Percentiles rank a stretch among this genome's conserved stretches.
Conservation (phyloP, 2,329 filamentous ascomycete genomes). For the Claviceps citrina region DNA sequence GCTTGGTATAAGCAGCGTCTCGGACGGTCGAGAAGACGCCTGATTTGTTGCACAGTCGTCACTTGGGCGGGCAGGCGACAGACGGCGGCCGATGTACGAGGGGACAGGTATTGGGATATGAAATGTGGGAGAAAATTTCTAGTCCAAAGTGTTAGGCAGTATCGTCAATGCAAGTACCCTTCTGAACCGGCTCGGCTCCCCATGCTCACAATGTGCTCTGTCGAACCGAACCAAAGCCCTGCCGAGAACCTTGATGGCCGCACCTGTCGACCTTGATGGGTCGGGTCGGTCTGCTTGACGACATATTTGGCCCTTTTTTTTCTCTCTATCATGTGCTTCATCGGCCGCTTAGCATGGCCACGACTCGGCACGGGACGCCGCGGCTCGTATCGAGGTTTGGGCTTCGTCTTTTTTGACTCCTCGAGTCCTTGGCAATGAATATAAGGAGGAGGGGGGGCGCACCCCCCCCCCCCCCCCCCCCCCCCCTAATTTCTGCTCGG, state of each 20-base stretch:
- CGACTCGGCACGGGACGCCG: background rate
- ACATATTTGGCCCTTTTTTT: no score
- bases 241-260: constrained; percentile 1
- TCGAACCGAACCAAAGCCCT: background rate
- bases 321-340: no score
- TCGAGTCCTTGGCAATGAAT: no score
- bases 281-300: no score
- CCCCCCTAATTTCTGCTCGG: background rate
- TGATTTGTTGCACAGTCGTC: background rate
- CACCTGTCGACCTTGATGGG: background rate
- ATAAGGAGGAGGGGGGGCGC: no score
- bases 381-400: background rate
- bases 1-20: constrained; percentile 18
- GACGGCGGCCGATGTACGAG: background rate
- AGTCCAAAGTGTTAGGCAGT: constrained; percentile 12
- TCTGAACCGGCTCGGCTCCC: no score
- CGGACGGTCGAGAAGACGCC: background rate
- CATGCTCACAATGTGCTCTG: background rate
- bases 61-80: background rate
- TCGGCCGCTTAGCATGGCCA: no score
- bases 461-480: no score
- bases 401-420: no score
- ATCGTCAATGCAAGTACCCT: constrained; percentile 16
- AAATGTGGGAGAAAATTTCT: constrained; percentile 12
- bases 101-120: constrained; percentile 19